Evolutionary conservation across 768 basidiomycete genomes (phyloP).

Genomic region (Rhodotorula kratochvilovae): DNA sequence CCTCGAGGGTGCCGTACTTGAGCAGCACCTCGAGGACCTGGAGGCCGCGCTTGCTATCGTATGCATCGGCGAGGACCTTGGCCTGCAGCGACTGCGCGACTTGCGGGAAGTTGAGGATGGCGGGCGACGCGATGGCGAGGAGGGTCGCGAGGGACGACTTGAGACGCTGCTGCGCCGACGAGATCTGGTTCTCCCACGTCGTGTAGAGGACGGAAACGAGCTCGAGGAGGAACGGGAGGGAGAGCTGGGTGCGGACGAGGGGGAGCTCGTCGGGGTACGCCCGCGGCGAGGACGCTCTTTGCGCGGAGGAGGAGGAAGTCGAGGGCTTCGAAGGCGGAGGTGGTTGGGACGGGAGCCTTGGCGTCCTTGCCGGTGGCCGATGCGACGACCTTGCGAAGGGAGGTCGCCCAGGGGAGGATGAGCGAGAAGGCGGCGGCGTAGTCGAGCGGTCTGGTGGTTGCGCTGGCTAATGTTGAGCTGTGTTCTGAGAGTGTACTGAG

Average conservation of each 20-base stretch:
- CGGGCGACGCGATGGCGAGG: conserved; percentile 10
- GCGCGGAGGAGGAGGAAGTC: conserved; percentile 25
- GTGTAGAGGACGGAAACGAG: conserved; percentile 19
- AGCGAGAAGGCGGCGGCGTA: conserved; percentile 10
- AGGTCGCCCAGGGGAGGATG: conserved; percentile 13
- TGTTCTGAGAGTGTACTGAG: neutral
- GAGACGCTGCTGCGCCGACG: conserved; percentile 16
- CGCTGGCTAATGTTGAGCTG: neutral
- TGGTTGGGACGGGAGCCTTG: neutral
- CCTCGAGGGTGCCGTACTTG: neutral
- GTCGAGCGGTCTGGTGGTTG: conserved; percentile 2
- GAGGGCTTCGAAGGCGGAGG: conserved; percentile 29
- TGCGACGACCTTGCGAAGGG: neutral
- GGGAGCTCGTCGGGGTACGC: neutral
- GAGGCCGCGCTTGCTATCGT: conserved; percentile 25
- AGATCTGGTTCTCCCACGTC: conserved; percentile 13
- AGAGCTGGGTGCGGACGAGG: neutral
- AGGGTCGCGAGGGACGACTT: conserved; percentile 11
- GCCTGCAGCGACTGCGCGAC: conserved; percentile 16
- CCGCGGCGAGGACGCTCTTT: neutral
- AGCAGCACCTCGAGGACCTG: conserved; percentile 19
- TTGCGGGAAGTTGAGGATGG: conserved; percentile 5
- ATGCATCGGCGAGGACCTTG: conserved; percentile 26
- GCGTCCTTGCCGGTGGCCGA: neutral
- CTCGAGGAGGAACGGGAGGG: neutral